Base-by-base conservation (phyloP, 2,329 filamentous ascomycete genomes). In the Claviceps sp. region DNA sequence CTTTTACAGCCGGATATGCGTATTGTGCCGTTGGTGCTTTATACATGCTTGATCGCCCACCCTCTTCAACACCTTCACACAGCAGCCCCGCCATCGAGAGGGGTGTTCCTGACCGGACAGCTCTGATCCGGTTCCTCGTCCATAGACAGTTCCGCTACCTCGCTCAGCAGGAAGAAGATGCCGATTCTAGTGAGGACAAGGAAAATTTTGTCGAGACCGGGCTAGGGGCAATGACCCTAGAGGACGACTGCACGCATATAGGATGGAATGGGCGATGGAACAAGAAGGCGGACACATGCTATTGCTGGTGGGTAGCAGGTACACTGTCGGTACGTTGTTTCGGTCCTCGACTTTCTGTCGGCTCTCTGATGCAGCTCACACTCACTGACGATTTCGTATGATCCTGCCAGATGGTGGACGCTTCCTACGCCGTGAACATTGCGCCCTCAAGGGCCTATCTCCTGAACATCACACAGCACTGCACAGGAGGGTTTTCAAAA, bases 261-360 rank as follows among this genome's bases (percentile, higher is more conserved):
- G 93, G 90, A 9, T 89, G 94, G 69, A 95, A 94, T 61, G 93
- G 93, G 26, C 82, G 93, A 48, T 82, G 80, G 64, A 96, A 95
- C 71, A 98, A 98, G 67, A 77, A 83, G 47, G 86, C 87, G 9
- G 93, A 98, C 68, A 97, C 93, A 0, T 98, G 93, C 69, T 98
- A 98, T 66, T 85, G 82, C 22, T 98, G 91, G 74, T 98, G 93
- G 93, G 88, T 87, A 0, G 76, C 77, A 4, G 88, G 80, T 2
- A 80, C 88, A 1, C 63, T 80, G 1, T 59, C 63, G 50, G 71
- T 76, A 61, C 55, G 66, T 49, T 36, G 5, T 45, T 42, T 20
- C 22, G 9, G 17, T 20, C 17, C 5, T 20, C 8, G n/a, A 20
- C 39, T 20, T 42, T 23, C 17, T 23, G 11, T 16, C 6, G 29